phyloP scores from a whole-genome alignment of 2,329 filamentous ascomycete species.

The Alternaria hordeiaustralica region DNA sequence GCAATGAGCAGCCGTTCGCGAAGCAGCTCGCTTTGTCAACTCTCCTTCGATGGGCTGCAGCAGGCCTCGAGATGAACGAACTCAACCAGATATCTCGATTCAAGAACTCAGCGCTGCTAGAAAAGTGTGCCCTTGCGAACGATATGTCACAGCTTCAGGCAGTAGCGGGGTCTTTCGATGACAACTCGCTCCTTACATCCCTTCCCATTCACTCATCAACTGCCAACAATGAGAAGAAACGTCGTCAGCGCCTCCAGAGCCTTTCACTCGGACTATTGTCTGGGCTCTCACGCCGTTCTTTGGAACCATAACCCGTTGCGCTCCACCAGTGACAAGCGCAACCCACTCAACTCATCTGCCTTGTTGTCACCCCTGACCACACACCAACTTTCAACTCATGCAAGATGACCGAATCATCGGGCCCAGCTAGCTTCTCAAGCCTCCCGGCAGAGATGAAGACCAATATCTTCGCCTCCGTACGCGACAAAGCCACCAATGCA shows the following conservation, averaged over 20 bases:
- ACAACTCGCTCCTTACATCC: not conserved
- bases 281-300: too few relatives aligned
- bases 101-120: not conserved
- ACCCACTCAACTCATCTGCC: not conserved
- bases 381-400: not conserved
- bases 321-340: not conserved
- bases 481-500: not conserved
- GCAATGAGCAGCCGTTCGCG: not conserved
- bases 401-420: not conserved
- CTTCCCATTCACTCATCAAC: too few relatives aligned
- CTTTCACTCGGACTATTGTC: too few relatives aligned
- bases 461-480: not conserved
- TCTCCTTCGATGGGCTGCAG: not conserved
- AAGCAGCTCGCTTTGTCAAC: not conserved
- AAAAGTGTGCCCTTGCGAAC: not conserved
- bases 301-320: too few relatives aligned
- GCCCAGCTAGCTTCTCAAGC: not conserved
- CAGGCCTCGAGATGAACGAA: not conserved
- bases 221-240: too few relatives aligned
- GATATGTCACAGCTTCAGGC: not conserved
- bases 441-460: not conserved
- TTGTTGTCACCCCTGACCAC: not conserved
- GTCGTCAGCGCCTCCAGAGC: too few relatives aligned
- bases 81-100: not conserved
- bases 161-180: not conserved